Evolutionary conservation across 2,329 filamentous ascomycete species (phyloP), one percentile per base, ranked within the genome.

Genomic region (Hypoxylon rubiginosum): DNA sequence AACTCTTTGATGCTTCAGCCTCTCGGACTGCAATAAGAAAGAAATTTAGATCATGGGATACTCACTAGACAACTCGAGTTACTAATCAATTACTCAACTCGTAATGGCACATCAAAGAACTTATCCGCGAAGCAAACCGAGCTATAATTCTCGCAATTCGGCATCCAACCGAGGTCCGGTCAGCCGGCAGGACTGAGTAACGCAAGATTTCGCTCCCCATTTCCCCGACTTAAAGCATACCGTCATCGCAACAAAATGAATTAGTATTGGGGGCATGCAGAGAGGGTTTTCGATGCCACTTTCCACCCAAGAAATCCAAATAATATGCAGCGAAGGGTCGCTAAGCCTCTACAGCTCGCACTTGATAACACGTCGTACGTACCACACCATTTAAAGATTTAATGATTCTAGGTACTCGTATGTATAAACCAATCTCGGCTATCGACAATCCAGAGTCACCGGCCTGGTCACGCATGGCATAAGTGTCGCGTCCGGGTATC

Each of bases 101-200:
- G 13, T 34, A 52, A 52, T 52, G 21, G 41, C 51, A 49, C 32
- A 54, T 45, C n/a, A 19, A 53, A 19, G 11, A 59, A 64, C 64
- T 62, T 59, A 56, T 54, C 60, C 61, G 54, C 61, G 32, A 56
- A 62, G 54, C 52, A 66, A 58, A 41, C 53, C 53, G 60, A 56
- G 41, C 39, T 51, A 24, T 58, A 53, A 56, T 56, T 54, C 34
- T 59, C 51, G 46, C 50, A 62, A 52, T n/a, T 69, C 64, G 41
- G 51, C 41, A 39, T 64, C 54, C 60, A 64, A 39, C 67, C 67
- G 67, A 69, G 67, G 64, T 69, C 58, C 60, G 60, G 51, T 45
- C 54, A 62, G 48, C 64, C 67, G 67, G 60, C 50, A 57, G 54
- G n/a, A 59, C 59, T 34, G 50, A 54, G 56, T 57, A 64, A 56